phyloP scores from a whole-genome alignment of 768 basidiomycete genomes.

The Cubamyces sp. region DNA sequence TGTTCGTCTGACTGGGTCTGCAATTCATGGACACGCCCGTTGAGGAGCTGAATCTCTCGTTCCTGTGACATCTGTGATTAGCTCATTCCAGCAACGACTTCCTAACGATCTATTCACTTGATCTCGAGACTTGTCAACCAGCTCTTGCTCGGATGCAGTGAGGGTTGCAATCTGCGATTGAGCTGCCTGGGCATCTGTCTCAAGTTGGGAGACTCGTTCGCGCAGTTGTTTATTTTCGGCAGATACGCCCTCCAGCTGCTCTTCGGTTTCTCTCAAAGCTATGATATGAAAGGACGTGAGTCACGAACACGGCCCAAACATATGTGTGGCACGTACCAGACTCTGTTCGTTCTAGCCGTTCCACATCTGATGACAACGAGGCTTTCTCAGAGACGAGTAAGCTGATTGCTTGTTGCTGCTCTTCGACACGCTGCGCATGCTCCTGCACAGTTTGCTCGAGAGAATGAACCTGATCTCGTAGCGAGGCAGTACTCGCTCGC shows the following conservation, averaged over 20 bases:
- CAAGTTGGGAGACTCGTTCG: conserved; percentile 46
- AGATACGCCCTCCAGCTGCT: conserved; percentile 30
- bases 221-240: conserved; percentile 25
- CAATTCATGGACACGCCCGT: conserved; percentile 54
- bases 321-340: conserved; percentile 28
- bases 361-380: conserved; percentile 35
- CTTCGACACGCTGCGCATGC: conserved; percentile 23
- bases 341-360: conserved; percentile 37
- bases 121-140: conserved; percentile 54
- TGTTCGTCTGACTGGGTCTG: conserved; percentile 57
- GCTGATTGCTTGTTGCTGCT: conserved; percentile 46
- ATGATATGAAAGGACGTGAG: not conserved
- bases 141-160: conserved; percentile 55
- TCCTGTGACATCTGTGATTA: conserved; percentile 50
- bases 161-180: conserved; percentile 46
- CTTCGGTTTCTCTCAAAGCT: conserved; percentile 33
- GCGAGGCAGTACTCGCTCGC: conserved; percentile 10
- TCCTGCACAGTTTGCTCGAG: conserved; percentile 30
- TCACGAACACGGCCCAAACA: not conserved
- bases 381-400: conserved; percentile 44
- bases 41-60: conserved; percentile 71
- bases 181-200: conserved; percentile 43
- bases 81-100: not conserved
- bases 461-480: conserved; percentile 23
- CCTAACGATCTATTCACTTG: conserved; percentile 42